Percentiles rank a stretch among this genome's conserved stretches.
Evolutionary conservation across 345 rosid genomes (phyloP).

Genomic region (Acer campestre): DNA sequence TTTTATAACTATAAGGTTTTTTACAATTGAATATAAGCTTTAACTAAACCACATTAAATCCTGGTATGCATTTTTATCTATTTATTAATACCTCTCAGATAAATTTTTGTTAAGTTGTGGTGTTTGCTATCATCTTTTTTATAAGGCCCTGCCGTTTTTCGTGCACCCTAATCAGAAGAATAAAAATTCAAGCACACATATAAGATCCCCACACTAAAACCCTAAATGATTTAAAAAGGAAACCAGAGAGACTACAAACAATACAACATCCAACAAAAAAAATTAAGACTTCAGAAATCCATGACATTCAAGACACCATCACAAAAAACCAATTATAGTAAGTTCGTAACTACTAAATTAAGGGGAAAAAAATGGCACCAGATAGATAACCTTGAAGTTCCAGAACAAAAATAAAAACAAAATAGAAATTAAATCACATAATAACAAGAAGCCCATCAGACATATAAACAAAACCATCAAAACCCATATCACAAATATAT

Average conservation of each 20-base stretch:
- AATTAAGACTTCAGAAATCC: background rate
- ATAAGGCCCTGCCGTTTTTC: background rate
- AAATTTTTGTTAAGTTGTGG: background rate
- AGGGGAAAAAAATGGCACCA: background rate
- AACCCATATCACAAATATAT: background rate
- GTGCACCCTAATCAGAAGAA: background rate
- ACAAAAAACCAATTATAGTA: background rate
- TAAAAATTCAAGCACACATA: background rate
- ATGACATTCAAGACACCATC: background rate
- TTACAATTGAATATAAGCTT: too few relatives aligned
- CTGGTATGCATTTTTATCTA: too few relatives aligned
- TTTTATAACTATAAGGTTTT: too few relatives aligned
- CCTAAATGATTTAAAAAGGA: background rate
- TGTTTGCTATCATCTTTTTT: background rate
- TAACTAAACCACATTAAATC: too few relatives aligned
- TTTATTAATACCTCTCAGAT: too few relatives aligned
- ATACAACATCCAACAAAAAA: background rate
- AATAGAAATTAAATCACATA: background rate
- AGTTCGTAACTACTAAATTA: too few relatives aligned
- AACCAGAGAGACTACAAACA: background rate
- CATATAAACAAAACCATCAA: background rate
- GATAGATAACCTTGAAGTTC: background rate
- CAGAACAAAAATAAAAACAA: background rate
- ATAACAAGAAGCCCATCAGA: background rate
- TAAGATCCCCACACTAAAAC: background rate